A percentile compares a stretch with the other conserved stretches of the same genome.
Conservation (phyloP, 2,329 filamentous ascomycete species). For the Fusarium nygamai region DNA sequence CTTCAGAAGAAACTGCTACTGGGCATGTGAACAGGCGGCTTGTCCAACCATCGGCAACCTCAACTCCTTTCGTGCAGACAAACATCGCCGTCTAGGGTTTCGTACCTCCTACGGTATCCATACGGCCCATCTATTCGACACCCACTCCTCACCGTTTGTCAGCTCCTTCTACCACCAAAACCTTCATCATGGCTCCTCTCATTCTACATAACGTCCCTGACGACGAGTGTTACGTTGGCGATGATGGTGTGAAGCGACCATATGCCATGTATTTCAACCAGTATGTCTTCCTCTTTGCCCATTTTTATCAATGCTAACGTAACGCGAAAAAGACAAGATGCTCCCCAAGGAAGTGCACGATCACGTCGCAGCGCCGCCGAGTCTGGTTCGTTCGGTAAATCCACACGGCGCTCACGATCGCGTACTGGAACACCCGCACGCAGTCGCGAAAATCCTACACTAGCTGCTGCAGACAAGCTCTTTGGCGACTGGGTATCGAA, state of each 20-base stretch:
- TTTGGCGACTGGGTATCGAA: constrained; percentile 68
- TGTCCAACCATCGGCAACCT: constrained; percentile 5
- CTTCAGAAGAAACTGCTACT: constrained; percentile 22
- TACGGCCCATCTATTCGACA: background rate
- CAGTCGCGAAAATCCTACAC: constrained; percentile 68
- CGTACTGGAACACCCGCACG: constrained; percentile 68
- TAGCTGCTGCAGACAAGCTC: constrained; percentile 69
- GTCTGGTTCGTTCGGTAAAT: constrained; percentile 73
- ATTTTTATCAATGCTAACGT: background rate
- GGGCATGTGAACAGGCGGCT: constrained; percentile 25
- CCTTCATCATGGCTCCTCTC: constrained; percentile 65
- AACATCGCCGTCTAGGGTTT: background rate
- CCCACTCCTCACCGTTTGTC: background rate
- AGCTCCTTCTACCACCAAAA: background rate
- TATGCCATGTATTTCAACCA: constrained; percentile 74
- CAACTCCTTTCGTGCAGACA: constrained; percentile 1
- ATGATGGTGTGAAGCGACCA: constrained; percentile 71
- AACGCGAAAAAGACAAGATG: constrained; percentile 58
- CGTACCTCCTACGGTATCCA: background rate
- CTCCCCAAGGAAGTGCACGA: constrained; percentile 58
- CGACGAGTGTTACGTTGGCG: constrained; percentile 72
- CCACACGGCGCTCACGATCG: constrained; percentile 70
- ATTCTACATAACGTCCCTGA: constrained; percentile 76
- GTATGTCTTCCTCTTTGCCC: constrained; percentile 51
- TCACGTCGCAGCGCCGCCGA: constrained; percentile 66